Percentiles rank a stretch among this genome's conserved stretches.
Evolutionary conservation across 73 alveolate species (phyloP).

Genomic region (Effrenium voratum): DNA sequence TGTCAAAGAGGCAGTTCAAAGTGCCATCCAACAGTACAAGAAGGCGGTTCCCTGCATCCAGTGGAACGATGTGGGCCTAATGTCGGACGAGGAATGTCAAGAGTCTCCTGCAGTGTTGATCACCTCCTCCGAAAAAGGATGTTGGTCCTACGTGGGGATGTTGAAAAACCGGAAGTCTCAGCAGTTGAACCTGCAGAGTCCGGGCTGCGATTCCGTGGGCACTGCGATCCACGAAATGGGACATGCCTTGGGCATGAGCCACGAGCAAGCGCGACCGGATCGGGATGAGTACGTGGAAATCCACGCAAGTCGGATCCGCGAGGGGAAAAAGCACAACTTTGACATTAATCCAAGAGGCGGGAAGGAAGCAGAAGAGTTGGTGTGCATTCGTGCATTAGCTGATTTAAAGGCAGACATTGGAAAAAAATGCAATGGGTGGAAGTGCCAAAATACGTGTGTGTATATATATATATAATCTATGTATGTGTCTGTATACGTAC

Average conservation of each 20-base stretch:
- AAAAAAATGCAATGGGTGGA: neutral
- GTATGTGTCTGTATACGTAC: no score
- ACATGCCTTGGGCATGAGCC: conserved; percentile 37
- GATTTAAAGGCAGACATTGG: neutral
- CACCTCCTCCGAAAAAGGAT: neutral
- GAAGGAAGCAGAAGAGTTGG: neutral
- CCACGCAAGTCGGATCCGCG: neutral
- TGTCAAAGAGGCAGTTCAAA: neutral
- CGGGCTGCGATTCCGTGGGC: conserved; percentile 27
- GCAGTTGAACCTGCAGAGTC: conserved; percentile 6
- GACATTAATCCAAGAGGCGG: neutral
- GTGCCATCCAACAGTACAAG: neutral
- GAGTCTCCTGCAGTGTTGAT: conserved; percentile 4
- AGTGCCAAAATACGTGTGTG: no score
- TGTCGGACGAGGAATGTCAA: neutral
- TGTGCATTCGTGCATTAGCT: neutral
- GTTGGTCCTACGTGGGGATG: conserved; percentile 30
- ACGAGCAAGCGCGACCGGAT: conserved; percentile 42
- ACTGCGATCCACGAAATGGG: conserved; percentile 30
- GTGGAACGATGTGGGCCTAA: neutral
- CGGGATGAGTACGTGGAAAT: conserved; percentile 32
- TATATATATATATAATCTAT: no score
- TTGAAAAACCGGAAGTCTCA: neutral
- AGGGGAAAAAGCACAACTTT: conserved; percentile 12
- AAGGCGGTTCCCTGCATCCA: conserved; percentile 14